Base-by-base conservation (phyloP, 257 asterid genomes). In the Nicotiana obtusifolia region DNA sequence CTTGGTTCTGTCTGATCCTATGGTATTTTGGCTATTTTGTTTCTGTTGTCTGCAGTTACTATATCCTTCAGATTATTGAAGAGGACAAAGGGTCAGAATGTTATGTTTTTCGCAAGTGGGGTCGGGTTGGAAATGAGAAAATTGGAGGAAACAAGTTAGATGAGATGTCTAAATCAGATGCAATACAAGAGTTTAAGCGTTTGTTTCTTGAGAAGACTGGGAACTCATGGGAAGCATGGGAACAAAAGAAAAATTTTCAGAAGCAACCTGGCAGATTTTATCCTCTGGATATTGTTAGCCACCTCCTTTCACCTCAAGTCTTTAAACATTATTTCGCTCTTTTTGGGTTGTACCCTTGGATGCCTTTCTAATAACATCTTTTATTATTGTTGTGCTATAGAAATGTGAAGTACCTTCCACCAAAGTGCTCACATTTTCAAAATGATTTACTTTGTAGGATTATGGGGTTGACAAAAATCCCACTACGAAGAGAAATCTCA, bases 101-200 rank as follows among this genome's bases (percentile, higher is more conserved):
- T 82, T 83, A 91, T 76, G 95, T 96, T 65, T 96, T 94, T 78
- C 98, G 98, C 47, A 96, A 96, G 88, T 96, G 98, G 99, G 98
- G 98, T 76, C 97, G 99, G 83, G 97, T 96, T 85, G 99, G 98
- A 79, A 96, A 84, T 64, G 99, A 96, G 78, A 96, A 90, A 85
- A 92, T 96, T 76, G 98, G 98, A 64, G 95, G 97, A 66, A 85
- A 16, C 80, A 96, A 94, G 88, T 78, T 96, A 83, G 91, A 91
- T 2, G 91, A 84, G 83, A 87, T 90, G 94, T 61, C 89, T 47
- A 91, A 88, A 83, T 89, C 89, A 64, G 93, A 86, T 35, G 98
- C 99, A 17, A 89, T 92, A 79, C 84, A 67, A 69, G 97, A 91
- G 86, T 95, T 95, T 86, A 92, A 91, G 82, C 97, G 97, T 47